Conservation (phyloP, 257 asterid genomes). For the Leonotis leonurus region DNA sequence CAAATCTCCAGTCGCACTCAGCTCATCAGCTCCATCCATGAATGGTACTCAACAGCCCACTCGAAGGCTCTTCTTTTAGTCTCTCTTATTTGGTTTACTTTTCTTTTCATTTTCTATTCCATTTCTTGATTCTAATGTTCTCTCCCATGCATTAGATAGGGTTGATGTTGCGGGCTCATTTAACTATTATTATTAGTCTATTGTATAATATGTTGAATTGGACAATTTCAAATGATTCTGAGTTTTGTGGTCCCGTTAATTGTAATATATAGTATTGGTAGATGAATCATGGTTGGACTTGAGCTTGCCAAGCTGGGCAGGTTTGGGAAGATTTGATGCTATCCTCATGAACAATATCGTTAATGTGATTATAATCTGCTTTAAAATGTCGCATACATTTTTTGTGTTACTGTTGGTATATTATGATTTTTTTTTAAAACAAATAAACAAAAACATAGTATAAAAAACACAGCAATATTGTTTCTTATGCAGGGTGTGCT, state of each 20-base stretch:
- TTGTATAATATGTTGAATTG: conserved; percentile 10
- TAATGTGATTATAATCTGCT: too few species aligned
- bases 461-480: too few species aligned
- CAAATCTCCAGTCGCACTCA: conserved; percentile 35
- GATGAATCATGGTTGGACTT: too few species aligned
- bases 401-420: too few species aligned
- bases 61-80: conserved; percentile 34
- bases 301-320: too few species aligned
- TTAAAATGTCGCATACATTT: too few species aligned
- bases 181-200: neutral
- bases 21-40: conserved; percentile 15
- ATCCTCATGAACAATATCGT: too few species aligned
- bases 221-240: neutral
- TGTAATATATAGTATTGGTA: neutral
- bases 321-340: too few species aligned
- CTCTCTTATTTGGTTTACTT: neutral
- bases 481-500: too few species aligned
- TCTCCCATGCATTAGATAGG: conserved; percentile 1
- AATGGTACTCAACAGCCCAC: conserved; percentile 12
- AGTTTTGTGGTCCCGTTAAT: neutral
- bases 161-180: conserved; percentile 9
- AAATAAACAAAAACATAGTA: too few species aligned
- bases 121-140: neutral
- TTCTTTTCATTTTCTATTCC: neutral
- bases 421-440: too few species aligned